Conservation (phyloP, 1,284 basidiomycete species). For the Leccinum huronense region DNA sequence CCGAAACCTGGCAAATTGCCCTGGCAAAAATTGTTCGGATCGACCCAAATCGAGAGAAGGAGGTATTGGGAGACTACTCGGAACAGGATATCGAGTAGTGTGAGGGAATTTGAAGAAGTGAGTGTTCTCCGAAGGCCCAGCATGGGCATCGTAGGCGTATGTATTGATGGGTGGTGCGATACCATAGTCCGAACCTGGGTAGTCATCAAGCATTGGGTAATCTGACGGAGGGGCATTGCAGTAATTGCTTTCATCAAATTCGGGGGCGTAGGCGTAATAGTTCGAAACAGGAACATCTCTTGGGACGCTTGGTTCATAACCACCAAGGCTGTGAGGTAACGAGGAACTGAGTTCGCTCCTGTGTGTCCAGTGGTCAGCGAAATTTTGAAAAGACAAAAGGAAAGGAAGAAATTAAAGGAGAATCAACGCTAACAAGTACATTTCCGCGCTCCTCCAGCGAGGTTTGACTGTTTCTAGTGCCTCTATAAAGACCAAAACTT, state of each 20-base stretch:
- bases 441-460: conserved; percentile 45
- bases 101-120: conserved; percentile 34
- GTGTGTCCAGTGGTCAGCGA: conserved; percentile 11
- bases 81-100: conserved; percentile 30
- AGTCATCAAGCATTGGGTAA: conserved; percentile 17
- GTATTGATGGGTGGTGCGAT: conserved; percentile 14
- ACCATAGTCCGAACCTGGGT: conserved; percentile 20
- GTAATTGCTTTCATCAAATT: conserved; percentile 14
- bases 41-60: conserved; percentile 7
- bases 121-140: conserved; percentile 16
- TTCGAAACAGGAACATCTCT: conserved; percentile 14
- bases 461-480: conserved; percentile 41
- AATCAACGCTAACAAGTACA: conserved; percentile 42
- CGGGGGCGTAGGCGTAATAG: conserved; percentile 11
- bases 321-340: conserved; percentile 30
- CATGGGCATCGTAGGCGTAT: conserved; percentile 13
- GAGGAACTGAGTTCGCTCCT: conserved; percentile 33
- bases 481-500: conserved; percentile 41
- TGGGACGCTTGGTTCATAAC: conserved; percentile 23
- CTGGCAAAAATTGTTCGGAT: conserved; percentile 13
- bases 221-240: conserved; percentile 15
- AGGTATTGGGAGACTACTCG: conserved; percentile 23
- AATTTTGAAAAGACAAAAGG: neutral
- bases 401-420: neutral
- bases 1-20: conserved; percentile 9